Evolutionary conservation across 208 protist species (phyloP).

Genomic region (Leishmania mexicana): DNA sequence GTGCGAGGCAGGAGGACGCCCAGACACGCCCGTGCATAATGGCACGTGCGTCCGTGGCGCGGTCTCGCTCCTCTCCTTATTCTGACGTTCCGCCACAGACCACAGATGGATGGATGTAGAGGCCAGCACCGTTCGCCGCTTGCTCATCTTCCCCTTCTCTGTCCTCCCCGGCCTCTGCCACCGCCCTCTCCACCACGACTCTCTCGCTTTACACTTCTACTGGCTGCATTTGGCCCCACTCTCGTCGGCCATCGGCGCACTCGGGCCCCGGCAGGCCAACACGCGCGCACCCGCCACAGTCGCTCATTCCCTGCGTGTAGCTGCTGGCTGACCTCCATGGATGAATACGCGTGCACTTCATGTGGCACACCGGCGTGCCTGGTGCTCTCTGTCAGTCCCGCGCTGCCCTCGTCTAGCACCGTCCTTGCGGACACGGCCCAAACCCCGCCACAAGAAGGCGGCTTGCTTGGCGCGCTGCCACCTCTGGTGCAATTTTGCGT

Average conservation of each 20-base stretch:
- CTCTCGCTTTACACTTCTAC: neutral
- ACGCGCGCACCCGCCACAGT: neutral
- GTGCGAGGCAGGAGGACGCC: neutral
- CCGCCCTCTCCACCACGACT: neutral
- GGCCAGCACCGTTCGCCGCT: neutral
- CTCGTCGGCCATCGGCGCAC: neutral
- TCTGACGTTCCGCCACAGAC: neutral
- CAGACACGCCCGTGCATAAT: neutral
- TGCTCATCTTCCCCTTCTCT: neutral
- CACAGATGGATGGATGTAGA: neutral
- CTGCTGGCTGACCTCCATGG: neutral
- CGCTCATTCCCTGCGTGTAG: neutral
- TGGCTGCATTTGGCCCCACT: neutral
- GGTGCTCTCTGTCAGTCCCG: constrained; percentile 15
- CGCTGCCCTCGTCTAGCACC: neutral
- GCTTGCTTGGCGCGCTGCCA: neutral
- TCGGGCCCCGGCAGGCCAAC: neutral
- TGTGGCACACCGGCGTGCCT: constrained; percentile 7
- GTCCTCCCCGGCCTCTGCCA: neutral
- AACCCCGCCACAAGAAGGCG: neutral
- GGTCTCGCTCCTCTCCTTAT: neutral
- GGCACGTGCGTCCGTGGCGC: neutral
- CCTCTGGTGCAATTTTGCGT: constrained; percentile 8
- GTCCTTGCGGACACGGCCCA: neutral
- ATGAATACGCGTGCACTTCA: neutral